phyloP scores from a whole-genome alignment of 148 eudicot genomes.

The Rhododendron mucronatum region DNA sequence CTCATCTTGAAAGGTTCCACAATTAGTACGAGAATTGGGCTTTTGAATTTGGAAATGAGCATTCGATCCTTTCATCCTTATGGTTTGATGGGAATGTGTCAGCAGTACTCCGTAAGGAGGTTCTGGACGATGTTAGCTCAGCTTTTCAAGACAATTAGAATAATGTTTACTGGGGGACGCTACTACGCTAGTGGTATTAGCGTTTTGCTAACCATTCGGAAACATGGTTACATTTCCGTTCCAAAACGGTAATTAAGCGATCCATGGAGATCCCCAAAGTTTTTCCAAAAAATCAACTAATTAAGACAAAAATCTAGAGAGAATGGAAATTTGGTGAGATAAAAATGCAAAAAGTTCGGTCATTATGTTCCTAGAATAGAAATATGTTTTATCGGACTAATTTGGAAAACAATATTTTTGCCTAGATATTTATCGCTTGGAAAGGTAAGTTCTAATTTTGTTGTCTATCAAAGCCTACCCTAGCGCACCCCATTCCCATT shows the following conservation, averaged over 20 bases:
- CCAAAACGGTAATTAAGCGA: background rate
- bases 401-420: background rate
- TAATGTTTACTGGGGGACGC: background rate
- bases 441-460: background rate
- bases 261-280: background rate
- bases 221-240: background rate
- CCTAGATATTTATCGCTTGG: background rate
- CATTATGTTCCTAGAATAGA: background rate
- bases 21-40: too few relatives aligned
- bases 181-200: background rate
- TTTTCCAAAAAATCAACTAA: background rate
- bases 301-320: background rate
- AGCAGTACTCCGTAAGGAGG: too few relatives aligned
- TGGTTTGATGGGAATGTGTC: background rate
- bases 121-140: too few relatives aligned
- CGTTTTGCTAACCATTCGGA: background rate
- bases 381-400: background rate
- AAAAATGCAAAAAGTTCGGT: background rate
- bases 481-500: background rate
- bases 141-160: background rate
- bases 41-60: too few relatives aligned
- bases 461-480: background rate
- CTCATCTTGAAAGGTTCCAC: too few relatives aligned
- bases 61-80: too few relatives aligned
- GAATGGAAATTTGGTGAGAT: background rate